Conservation (phyloP, 176 grass and related monocot species). For the Elaeis guineensis region DNA sequence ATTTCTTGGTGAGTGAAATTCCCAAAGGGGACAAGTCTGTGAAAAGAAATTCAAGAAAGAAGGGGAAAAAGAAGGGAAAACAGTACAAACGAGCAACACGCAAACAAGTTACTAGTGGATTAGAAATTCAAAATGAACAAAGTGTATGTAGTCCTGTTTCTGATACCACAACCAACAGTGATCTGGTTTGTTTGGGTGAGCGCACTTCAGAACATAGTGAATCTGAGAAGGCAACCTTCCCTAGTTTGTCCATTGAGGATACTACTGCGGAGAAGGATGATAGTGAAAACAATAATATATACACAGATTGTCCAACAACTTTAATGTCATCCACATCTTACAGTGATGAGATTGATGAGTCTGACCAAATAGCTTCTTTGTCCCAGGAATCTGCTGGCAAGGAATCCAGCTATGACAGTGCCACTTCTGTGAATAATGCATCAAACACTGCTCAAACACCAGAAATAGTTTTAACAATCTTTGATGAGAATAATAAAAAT, state of each 20-base stretch:
- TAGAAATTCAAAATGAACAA: slow-evolving; percentile 33
- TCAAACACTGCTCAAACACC: slow-evolving; percentile 1
- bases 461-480: slow-evolving; percentile 1
- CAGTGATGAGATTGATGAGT: slow-evolving; percentile 42
- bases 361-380: slow-evolving; percentile 23
- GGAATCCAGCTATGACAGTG: slow-evolving; percentile 15
- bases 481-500: neutral
- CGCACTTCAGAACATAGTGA: slow-evolving; percentile 30
- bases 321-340: slow-evolving; percentile 30
- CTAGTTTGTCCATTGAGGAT: slow-evolving; percentile 48
- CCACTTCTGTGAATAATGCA: slow-evolving; percentile 17
- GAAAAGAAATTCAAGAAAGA: slow-evolving; percentile 44
- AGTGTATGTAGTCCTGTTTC: neutral
- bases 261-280: slow-evolving; percentile 42
- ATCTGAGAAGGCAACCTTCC: slow-evolving; percentile 39
- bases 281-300: slow-evolving; percentile 46
- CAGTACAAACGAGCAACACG: slow-evolving; percentile 29
- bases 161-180: slow-evolving; percentile 10
- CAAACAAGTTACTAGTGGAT: slow-evolving; percentile 26
- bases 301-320: slow-evolving; percentile 28
- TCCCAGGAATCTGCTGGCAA: slow-evolving; percentile 20
- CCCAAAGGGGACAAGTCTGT: slow-evolving; percentile 31
- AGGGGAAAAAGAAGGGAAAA: slow-evolving; percentile 69
- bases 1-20: slow-evolving; percentile 35
- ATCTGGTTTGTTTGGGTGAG: slow-evolving; percentile 30